Conservation (phyloP, 208 protist species). For the Crithidia fasciculata region DNA sequence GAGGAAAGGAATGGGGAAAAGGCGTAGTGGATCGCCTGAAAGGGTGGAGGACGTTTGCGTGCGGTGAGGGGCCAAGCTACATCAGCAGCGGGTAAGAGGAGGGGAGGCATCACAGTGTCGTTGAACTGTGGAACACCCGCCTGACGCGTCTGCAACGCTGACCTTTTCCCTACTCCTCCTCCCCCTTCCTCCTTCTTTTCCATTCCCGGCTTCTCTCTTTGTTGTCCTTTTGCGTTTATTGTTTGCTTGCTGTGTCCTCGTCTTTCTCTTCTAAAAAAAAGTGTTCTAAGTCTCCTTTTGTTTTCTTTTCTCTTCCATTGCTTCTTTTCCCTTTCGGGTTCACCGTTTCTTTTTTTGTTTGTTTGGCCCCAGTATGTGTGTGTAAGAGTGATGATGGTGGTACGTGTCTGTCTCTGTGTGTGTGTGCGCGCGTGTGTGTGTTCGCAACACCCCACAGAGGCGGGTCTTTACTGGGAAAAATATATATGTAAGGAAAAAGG, state of each 20-base stretch:
- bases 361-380: conserved; percentile 3
- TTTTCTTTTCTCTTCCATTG: not conserved
- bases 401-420: conserved; percentile 8
- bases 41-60: too few species aligned
- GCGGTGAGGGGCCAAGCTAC: too few species aligned
- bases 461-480: not conserved
- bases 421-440: not conserved
- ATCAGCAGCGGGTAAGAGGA: too few species aligned
- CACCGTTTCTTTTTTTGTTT: not conserved
- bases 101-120: too few species aligned
- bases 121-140: too few species aligned
- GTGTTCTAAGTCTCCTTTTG: not conserved
- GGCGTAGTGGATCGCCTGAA: too few species aligned
- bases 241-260: conserved; percentile 4
- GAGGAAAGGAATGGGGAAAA: conserved; percentile 5
- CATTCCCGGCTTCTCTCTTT: not conserved
- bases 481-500: not conserved
- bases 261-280: conserved; percentile 5
- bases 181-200: not conserved
- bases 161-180: not conserved
- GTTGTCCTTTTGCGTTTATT: not conserved
- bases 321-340: not conserved
- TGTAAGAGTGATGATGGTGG: not conserved
- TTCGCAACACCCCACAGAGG: not conserved
- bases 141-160: not conserved